A percentile compares a stretch with the other conserved stretches of the same genome.
Conservation (phyloP, 169 alveolate genomes). For the Plasmodium knowlesi region DNA sequence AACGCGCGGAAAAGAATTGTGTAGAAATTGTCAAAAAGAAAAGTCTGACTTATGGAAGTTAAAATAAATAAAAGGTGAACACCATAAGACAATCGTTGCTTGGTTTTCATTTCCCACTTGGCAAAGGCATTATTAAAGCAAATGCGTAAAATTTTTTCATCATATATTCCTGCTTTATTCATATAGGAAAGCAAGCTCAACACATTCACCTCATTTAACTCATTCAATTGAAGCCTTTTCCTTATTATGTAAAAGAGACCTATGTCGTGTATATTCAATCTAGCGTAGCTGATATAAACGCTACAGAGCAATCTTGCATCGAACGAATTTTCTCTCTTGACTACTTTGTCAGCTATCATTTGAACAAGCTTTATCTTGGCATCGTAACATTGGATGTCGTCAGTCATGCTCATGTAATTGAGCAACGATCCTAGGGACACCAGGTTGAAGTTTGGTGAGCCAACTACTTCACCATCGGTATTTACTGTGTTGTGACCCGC, state of each 20-base stretch:
- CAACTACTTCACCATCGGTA: neutral
- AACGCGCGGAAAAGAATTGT: constrained; percentile 6
- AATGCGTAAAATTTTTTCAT: neutral
- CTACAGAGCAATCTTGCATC: constrained; percentile 34
- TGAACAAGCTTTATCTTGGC: constrained; percentile 11
- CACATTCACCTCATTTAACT: constrained; percentile 4
- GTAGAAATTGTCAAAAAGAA: constrained; percentile 1
- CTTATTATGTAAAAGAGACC: constrained; percentile 25
- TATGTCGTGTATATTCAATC: constrained; percentile 46
- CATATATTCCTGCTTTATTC: constrained; percentile 40
- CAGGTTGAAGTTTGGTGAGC: constrained; percentile 6
- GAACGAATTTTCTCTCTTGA: neutral
- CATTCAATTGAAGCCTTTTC: neutral
- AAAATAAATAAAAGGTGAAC: constrained; percentile 30
- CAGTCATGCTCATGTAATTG: constrained; percentile 46
- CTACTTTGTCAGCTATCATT: constrained; percentile 19
- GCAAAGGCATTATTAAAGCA: constrained; percentile 24
- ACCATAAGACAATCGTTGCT: neutral
- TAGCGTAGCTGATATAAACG: constrained; percentile 28
- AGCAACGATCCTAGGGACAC: constrained; percentile 12
- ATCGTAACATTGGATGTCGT: constrained; percentile 47
- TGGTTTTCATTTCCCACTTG: neutral
- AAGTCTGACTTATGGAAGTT: constrained; percentile 52
- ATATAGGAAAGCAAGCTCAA: constrained; percentile 30
- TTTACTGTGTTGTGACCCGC: neutral